Base-by-base conservation (phyloP, 108 stramenopile species). In the Nitzschia palea region DNA sequence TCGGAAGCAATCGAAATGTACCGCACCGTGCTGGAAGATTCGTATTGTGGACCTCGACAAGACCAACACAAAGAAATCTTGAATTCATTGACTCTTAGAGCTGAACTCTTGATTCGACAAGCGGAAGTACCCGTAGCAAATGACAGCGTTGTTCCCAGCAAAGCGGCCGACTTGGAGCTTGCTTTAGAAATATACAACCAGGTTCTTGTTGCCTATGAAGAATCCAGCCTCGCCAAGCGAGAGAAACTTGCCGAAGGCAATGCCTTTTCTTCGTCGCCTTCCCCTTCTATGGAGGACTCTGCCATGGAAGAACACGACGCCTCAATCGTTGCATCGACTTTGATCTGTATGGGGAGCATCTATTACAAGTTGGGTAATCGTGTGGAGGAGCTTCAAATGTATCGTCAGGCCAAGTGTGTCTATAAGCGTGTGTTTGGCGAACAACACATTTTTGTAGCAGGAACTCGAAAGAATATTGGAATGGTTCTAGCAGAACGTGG, bases 401-500 rank as follows among this genome's bases (percentile, higher is more conserved):
- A 90, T 52, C 68, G 52, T 17, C 77, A 84, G 43, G 89, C 89
- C 23, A 82, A 86, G 53, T 56, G 35, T 23, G 76, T 87, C 4
- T 90, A 90, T 55, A 52, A 56, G 28, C 62, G 74, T n/a, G 68
- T 79, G 9, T 79, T 86, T 28, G 89, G 89, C 15, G 78, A 80
- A 28, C 76, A 84, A 28, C 86, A 87, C 52, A 65, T 79, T 3
- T 86, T 82, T 60, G 86, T 87, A 44, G 89, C 89, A 0, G 89
- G 89, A 1, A 87, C 89, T 4, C 81, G 83, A 52, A 90, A 90
- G 44, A 90, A 90, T 37, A 90, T 90, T 57, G 89, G 89, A 15
- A 90, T 86, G 86, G 89, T 90, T 25, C 72, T 90, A 3, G 89
- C 89, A 34, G 89, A 90, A 64, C 64, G 80, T 61, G 89, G 89